Conservation (phyloP, 495 filamentous ascomycete species). For the Staphylotrichum tortipilum region DNA sequence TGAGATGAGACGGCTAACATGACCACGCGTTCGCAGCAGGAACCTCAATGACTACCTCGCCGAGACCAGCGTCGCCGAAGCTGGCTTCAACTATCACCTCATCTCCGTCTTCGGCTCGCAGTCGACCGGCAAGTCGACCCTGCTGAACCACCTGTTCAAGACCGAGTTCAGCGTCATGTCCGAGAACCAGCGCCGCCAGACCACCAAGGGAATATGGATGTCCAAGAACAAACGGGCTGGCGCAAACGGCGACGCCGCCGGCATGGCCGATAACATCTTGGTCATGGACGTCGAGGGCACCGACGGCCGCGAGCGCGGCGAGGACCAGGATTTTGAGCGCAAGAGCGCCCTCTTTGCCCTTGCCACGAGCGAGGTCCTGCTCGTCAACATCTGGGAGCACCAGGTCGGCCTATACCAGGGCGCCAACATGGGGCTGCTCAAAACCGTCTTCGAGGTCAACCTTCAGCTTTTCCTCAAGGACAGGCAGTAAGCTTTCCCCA, state of each 20-base stretch:
- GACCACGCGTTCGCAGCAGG: constrained; percentile 40
- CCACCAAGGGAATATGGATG: constrained; percentile 99
- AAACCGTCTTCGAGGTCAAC: constrained; percentile 98
- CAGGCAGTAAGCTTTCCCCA: constrained; percentile 54
- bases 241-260: constrained; percentile 25
- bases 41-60: constrained; percentile 74
- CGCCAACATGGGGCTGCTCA: constrained; percentile 95
- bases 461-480: constrained; percentile 93
- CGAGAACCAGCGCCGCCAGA: constrained; percentile 81
- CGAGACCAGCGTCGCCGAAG: constrained; percentile 66
- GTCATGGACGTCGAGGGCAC: constrained; percentile 99
- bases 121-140: constrained; percentile 95
- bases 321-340: constrained; percentile 97
- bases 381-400: constrained; percentile 99
- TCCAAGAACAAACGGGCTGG: constrained; percentile 75
- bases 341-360: constrained; percentile 96
- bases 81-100: constrained; percentile 97
- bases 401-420: constrained; percentile 97
- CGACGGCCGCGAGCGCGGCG: constrained; percentile 89
- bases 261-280: constrained; percentile 93
- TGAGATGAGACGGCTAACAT: neutral
- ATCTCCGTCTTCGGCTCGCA: constrained; percentile 98
- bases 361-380: constrained; percentile 94
- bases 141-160: constrained; percentile 92
- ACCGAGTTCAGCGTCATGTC: constrained; percentile 97